Evolutionary conservation across 352 stramenopile genomes (phyloP), one percentile per base, ranked within the genome.

Genomic region (Globisporangium middletonii): DNA sequence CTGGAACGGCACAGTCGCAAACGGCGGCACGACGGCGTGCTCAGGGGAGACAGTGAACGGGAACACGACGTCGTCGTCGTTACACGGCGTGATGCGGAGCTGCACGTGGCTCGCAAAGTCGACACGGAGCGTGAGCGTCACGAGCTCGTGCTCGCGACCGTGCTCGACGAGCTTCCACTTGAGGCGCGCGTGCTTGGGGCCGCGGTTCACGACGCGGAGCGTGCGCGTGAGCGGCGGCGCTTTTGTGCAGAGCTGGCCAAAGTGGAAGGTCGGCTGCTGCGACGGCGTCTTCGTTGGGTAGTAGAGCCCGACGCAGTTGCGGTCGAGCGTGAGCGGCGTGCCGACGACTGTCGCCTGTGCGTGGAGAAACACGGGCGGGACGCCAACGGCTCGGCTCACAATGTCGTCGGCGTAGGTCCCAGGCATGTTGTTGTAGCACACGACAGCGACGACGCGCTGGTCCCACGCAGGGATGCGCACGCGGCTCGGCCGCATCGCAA

Each of bases 341-440:
- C 83, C 83, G 0, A 87, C 71, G 43, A 93, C 66, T 0, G 64
- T 77, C 2, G 80, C 79, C 0, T 68, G 78, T 0, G 74, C 60
- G 23, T 82, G 79, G 5, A 93, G 62, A n/a, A 89, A 67, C 2
- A 90, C 75, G 0, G 78, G 80, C n/a, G 77, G 77, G 7, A 73
- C 51, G 4, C 73, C 78, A 2, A 57, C 53, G 0, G 81, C 67
- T 11, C 78, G 79, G 37, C 75, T 80, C 37, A 88, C 70, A 13
- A 94, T 71, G 33, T 79, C 77, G 59, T 92, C 81, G 2, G 69
- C 54, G 64, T 86, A 94, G 9, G 48, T 56, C 5, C 84, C 84
- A 3, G 84, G 74, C 67, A 91, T 83, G 68, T 92, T 90, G 70
- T 85, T 91, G 64, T 89, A 78, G 50, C 82, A 90, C 35, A 72